A percentile compares a stretch with the other conserved stretches of the same genome.
These are phyloP conservation scores for Syzygium oleosum DNA, from an alignment of 345 rosid species.

Conservation along the genomic window DNA sequence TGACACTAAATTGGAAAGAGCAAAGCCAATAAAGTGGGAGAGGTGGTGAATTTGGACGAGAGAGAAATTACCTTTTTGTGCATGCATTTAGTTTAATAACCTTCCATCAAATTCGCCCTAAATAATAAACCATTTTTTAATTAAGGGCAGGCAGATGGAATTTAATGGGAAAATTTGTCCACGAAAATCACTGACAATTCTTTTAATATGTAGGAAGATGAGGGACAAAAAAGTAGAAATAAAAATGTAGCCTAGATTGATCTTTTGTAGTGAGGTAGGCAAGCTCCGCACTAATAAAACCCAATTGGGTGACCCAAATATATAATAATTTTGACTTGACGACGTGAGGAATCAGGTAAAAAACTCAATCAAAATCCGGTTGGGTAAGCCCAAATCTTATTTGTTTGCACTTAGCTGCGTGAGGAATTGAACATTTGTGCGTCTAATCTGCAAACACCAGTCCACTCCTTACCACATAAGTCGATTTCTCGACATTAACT, in stretches of 20 bases:
- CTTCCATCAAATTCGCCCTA: too few relatives aligned
- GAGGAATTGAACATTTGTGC: neutral
- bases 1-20: neutral
- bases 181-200: too few relatives aligned
- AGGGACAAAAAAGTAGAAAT: too few relatives aligned
- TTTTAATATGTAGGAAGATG: too few relatives aligned
- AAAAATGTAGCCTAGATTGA: too few relatives aligned
- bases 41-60: neutral
- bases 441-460: neutral
- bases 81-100: neutral
- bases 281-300: too few relatives aligned
- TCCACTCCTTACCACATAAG: neutral
- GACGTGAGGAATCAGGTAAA: neutral
- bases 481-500: neutral
- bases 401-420: neutral
- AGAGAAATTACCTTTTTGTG: neutral
- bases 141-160: too few relatives aligned
- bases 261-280: too few relatives aligned
- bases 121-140: too few relatives aligned
- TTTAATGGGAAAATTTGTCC: too few relatives aligned
- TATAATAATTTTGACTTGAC: neutral
- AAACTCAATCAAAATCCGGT: neutral
- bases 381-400: neutral
- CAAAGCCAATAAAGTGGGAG: neutral
- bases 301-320: neutral